Conservation (phyloP, 768 basidiomycete species). For the Boletales sp. region DNA sequence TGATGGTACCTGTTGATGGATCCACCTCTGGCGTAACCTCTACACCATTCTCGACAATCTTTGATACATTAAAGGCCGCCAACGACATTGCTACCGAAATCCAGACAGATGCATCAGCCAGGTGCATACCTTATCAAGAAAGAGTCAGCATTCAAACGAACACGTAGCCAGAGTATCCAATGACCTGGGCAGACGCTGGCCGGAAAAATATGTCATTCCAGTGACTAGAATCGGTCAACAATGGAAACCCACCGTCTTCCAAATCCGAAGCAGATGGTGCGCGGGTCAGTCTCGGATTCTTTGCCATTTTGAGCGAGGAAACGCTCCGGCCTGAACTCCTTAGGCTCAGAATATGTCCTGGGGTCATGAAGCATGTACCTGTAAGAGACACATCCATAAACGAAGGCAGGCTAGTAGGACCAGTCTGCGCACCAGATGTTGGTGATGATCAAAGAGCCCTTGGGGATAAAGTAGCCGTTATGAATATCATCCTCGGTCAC, state of each 20-base stretch:
- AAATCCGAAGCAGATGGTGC: slow-evolving; percentile 64
- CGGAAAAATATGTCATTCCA: slow-evolving; percentile 1
- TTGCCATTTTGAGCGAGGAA: slow-evolving; percentile 40
- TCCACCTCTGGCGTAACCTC: slow-evolving; percentile 53
- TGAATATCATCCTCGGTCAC: slow-evolving; percentile 59
- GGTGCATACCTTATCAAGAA: slow-evolving; percentile 39
- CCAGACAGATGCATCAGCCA: slow-evolving; percentile 52
- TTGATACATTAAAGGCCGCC: slow-evolving; percentile 46
- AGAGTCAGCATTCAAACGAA: slow-evolving; percentile 22
- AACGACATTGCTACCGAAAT: slow-evolving; percentile 41
- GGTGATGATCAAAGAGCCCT: slow-evolving; percentile 31
- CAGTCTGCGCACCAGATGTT: slow-evolving; percentile 16
- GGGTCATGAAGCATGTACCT: slow-evolving; percentile 34
- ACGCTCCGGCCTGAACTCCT: slow-evolving; percentile 57
- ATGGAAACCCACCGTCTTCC: slow-evolving; percentile 48
- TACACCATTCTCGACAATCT: slow-evolving; percentile 41
- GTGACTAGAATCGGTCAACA: slow-evolving; percentile 2
- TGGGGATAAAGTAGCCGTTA: slow-evolving; percentile 59
- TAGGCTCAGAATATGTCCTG: slow-evolving; percentile 47
- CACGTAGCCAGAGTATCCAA: background rate
- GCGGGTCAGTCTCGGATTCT: slow-evolving; percentile 52
- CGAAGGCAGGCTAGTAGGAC: slow-evolving; percentile 3
- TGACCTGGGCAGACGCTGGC: slow-evolving; percentile 29
- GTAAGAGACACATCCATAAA: background rate
- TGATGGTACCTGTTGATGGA: slow-evolving; percentile 62